Conservation (phyloP, 225 moss, liverwort and hornwort genomes). For the Straminergon stramineum region DNA sequence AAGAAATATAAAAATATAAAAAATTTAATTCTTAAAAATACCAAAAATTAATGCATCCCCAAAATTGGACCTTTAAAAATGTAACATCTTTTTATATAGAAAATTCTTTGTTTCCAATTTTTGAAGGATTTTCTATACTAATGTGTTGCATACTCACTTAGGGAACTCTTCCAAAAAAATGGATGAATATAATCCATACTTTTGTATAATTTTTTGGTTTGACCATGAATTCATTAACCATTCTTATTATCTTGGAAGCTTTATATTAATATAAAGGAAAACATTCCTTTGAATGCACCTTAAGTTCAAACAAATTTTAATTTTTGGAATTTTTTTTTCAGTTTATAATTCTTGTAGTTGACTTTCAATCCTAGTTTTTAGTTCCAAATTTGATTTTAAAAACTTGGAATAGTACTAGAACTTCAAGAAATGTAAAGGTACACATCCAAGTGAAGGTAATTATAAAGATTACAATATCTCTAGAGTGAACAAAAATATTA, state of each 20-base stretch:
- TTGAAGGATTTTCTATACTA: not conserved
- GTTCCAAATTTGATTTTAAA: not conserved
- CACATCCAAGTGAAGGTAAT: not conserved
- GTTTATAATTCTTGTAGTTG: not conserved
- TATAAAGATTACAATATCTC: not conserved
- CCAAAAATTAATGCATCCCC: not conserved
- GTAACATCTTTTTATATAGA: not conserved
- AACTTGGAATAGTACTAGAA: not conserved
- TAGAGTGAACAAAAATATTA: not conserved
- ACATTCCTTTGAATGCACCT: too few relatives aligned
- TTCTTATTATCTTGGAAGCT: not conserved
- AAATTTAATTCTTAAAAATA: too few relatives aligned
- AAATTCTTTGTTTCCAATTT: not conserved
- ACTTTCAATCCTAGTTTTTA: too few relatives aligned
- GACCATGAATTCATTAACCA: not conserved
- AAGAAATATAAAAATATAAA: not conserved
- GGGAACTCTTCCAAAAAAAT: rapidly evolving
- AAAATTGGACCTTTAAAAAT: not conserved
- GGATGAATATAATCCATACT: not conserved
- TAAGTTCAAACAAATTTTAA: not conserved
- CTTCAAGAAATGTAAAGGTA: not conserved
- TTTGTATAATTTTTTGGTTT: too few relatives aligned
- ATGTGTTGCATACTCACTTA: not conserved
- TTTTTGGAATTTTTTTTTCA: not conserved
- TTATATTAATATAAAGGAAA: too few relatives aligned